These are phyloP conservation scores for Nitzschia sp. DNA, from an alignment of 108 stramenopile species.

Conservation along the genomic window DNA sequence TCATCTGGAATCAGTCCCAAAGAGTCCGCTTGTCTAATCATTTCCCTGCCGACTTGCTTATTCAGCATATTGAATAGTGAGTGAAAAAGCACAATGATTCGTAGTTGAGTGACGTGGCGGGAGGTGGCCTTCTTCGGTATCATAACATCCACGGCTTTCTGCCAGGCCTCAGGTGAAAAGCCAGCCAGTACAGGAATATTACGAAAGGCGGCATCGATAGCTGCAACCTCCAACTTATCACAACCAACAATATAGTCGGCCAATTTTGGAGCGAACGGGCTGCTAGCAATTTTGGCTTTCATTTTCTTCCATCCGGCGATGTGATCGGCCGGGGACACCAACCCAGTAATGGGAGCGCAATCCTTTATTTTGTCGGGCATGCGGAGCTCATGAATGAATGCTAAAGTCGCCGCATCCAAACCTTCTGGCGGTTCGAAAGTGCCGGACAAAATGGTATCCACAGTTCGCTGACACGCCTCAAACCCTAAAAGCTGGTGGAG, in stretches of 20 bases:
- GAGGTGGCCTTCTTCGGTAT: conserved; percentile 12
- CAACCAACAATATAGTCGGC: not conserved
- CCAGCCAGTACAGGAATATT: not conserved
- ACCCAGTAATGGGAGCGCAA: not conserved
- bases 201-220: not conserved
- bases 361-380: not conserved
- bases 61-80: too few relatives aligned
- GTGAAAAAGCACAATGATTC: conserved; percentile 23
- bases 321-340: not conserved
- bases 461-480: not conserved
- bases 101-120: conserved; percentile 5
- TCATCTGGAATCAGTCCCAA: too few relatives aligned
- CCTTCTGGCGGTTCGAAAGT: not conserved
- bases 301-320: not conserved
- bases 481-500: not conserved
- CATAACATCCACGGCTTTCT: not conserved
- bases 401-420: too few relatives aligned
- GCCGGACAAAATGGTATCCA: not conserved
- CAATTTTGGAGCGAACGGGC: not conserved
- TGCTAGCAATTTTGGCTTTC: not conserved
- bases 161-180: not conserved
- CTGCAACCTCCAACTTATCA: not conserved
- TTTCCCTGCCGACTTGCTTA: too few relatives aligned
- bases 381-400: too few relatives aligned
- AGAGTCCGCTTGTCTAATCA: too few relatives aligned